Conservation (phyloP, 768 basidiomycete species). For the Auriculariales sp. region DNA sequence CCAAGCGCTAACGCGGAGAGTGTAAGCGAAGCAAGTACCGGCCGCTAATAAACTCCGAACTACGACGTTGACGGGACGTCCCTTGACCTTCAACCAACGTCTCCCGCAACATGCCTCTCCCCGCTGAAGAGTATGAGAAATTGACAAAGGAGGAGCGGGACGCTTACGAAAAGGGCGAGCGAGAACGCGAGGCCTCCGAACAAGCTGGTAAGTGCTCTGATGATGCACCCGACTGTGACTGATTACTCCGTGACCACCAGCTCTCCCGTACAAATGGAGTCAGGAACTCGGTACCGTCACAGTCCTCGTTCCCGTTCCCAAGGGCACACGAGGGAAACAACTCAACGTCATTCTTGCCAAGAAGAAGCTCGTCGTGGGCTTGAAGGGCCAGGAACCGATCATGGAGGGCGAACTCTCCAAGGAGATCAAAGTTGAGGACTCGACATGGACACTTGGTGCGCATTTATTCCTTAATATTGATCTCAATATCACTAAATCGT, state of each 20-base stretch:
- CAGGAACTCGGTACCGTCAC: slow-evolving; percentile 85
- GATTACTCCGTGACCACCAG: slow-evolving; percentile 22
- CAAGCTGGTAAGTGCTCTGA: slow-evolving; percentile 52
- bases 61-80: too few relatives aligned
- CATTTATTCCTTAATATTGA: slow-evolving; percentile 8
- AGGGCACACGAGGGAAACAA: slow-evolving; percentile 72
- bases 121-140: slow-evolving; percentile 53
- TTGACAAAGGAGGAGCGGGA: slow-evolving; percentile 67
- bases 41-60: too few relatives aligned
- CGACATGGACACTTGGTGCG: slow-evolving; percentile 89
- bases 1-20: slow-evolving; percentile 10
- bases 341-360: slow-evolving; percentile 63
- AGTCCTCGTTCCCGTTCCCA: slow-evolving; percentile 67
- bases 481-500: slow-evolving; percentile 6
- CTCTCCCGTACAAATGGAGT: slow-evolving; percentile 81
- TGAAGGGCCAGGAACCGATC: slow-evolving; percentile 79
- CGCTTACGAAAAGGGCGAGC: slow-evolving; percentile 49
- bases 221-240: slow-evolving; percentile 8
- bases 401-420: slow-evolving; percentile 83
- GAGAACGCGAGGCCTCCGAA: slow-evolving; percentile 57
- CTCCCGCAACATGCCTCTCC: slow-evolving; percentile 15
- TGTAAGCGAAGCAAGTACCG: not conserved
- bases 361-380: slow-evolving; percentile 65
- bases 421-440: slow-evolving; percentile 91
- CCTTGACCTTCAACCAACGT: not conserved